Conservation (phyloP, 495 filamentous ascomycete genomes). For the Penicillium lagena region DNA sequence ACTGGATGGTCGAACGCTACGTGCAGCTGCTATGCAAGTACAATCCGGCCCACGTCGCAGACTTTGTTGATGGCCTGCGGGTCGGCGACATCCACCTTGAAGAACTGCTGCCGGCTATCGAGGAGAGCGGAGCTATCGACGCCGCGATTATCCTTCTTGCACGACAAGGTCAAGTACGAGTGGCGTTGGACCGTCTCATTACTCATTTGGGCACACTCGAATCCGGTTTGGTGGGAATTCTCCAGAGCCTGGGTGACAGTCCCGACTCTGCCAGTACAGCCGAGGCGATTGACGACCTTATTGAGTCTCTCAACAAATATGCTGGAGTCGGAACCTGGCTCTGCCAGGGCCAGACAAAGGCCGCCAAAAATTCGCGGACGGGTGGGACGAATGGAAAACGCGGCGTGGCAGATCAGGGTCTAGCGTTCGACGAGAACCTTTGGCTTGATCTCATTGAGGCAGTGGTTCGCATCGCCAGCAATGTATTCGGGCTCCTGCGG, state of each 20-base stretch:
- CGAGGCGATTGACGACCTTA: conserved; percentile 51
- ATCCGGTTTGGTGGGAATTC: conserved; percentile 67
- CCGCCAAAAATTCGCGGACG: conserved; percentile 32
- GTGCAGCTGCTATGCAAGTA: conserved; percentile 85
- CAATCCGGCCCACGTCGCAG: conserved; percentile 73
- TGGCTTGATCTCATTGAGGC: conserved; percentile 90
- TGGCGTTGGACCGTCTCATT: conserved; percentile 79
- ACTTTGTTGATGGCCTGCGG: conserved; percentile 73
- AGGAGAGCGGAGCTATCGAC: conserved; percentile 83
- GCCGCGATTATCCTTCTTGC: conserved; percentile 89
- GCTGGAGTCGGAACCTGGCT: conserved; percentile 89
- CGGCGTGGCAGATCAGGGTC: conserved; percentile 43
- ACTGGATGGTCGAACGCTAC: conserved; percentile 73
- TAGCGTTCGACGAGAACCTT: conserved; percentile 72
- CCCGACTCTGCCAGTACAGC: conserved; percentile 48
- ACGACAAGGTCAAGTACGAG: conserved; percentile 75
- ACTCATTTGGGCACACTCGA: conserved; percentile 73
- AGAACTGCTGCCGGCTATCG: conserved; percentile 77
- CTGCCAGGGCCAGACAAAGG: conserved; percentile 82
- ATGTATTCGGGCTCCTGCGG: conserved; percentile 37
- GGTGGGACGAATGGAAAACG: conserved; percentile 30
- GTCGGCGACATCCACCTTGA: conserved; percentile 77
- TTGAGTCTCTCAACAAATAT: conserved; percentile 80
- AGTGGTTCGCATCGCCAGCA: conserved; percentile 72
- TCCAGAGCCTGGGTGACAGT: conserved; percentile 47